Evolutionary conservation across 495 filamentous ascomycete genomes (phyloP).

Genomic region (Penicillium bialowiezense): DNA sequence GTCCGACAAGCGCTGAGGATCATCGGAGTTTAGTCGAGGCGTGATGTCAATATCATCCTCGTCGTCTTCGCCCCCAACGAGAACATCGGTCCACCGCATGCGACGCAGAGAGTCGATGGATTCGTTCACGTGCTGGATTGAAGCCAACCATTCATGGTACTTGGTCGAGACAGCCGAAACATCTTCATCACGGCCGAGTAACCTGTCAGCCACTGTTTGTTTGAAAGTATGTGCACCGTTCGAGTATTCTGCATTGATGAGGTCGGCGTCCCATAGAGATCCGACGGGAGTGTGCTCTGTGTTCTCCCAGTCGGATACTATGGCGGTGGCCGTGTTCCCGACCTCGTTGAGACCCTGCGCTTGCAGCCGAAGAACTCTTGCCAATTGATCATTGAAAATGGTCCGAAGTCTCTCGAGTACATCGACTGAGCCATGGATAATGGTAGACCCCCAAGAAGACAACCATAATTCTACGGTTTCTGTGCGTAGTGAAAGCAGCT

Average conservation of each 20-base stretch:
- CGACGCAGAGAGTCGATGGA: conserved; percentile 65
- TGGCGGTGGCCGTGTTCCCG: conserved; percentile 45
- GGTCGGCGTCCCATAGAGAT: conserved; percentile 60
- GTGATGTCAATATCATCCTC: conserved; percentile 62
- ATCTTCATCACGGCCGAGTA: conserved; percentile 64
- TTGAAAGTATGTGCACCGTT: conserved; percentile 57
- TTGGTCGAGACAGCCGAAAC: conserved; percentile 55
- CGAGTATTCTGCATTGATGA: conserved; percentile 49
- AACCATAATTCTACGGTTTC: conserved; percentile 76
- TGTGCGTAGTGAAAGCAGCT: conserved; percentile 64
- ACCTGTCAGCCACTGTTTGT: conserved; percentile 44
- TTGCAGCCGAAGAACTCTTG: conserved; percentile 55
- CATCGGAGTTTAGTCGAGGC: conserved; percentile 64
- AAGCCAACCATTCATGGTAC: conserved; percentile 67
- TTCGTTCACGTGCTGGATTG: conserved; percentile 57
- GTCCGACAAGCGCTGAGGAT: conserved; percentile 62
- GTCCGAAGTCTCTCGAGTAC: conserved; percentile 67
- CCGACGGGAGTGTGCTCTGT: conserved; percentile 43
- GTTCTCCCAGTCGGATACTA: conserved; percentile 52
- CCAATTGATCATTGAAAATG: conserved; percentile 63
- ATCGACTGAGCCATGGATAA: conserved; percentile 48
- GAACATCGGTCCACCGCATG: conserved; percentile 71
- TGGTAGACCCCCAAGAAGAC: conserved; percentile 39
- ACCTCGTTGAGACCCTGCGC: conserved; percentile 57
- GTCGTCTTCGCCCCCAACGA: conserved; percentile 73